phyloP scores from a whole-genome alignment of 139 green algal species.

The Eudorina sp. region DNA sequence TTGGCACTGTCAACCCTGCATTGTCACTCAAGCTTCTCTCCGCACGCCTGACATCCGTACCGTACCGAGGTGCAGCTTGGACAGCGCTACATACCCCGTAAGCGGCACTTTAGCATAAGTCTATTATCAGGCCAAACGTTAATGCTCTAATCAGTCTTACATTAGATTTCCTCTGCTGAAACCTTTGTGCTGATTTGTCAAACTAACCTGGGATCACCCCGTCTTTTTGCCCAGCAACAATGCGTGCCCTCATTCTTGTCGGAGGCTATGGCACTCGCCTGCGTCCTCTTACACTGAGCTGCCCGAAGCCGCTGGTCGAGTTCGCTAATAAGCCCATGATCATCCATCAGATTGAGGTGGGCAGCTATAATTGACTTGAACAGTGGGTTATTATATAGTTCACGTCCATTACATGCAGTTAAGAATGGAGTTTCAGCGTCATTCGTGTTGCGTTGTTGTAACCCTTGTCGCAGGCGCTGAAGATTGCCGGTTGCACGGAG shows the following conservation, averaged over 20 bases:
- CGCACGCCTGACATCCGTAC: too few species aligned
- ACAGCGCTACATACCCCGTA: too few species aligned
- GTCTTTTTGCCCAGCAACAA: too few species aligned
- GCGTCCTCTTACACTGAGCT: constrained; percentile 71
- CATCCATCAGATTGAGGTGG: constrained; percentile 95
- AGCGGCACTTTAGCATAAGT: too few species aligned
- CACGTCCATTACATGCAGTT: not conserved
- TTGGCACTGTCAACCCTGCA: too few species aligned
- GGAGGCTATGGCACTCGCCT: constrained; percentile 91
- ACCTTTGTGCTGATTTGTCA: too few species aligned
- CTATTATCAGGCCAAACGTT: too few species aligned
- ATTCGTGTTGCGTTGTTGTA: not conserved
- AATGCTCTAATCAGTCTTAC: too few species aligned
- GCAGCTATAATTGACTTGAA: not conserved
- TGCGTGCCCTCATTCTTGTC: constrained; percentile 93
- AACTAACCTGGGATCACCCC: too few species aligned
- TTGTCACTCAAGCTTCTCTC: too few species aligned
- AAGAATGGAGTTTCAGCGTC: not conserved
- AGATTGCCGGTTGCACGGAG: constrained; percentile 90
- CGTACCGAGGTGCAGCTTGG: too few species aligned
- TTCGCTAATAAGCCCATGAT: constrained; percentile 99
- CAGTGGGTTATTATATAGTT: not conserved
- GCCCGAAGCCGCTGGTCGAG: constrained; percentile 97
- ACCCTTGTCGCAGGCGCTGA: constrained; percentile 82
- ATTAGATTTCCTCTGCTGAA: too few species aligned